phyloP scores from a whole-genome alignment of 1,139 yeast genomes.

The Yamadazyma sp. region DNA sequence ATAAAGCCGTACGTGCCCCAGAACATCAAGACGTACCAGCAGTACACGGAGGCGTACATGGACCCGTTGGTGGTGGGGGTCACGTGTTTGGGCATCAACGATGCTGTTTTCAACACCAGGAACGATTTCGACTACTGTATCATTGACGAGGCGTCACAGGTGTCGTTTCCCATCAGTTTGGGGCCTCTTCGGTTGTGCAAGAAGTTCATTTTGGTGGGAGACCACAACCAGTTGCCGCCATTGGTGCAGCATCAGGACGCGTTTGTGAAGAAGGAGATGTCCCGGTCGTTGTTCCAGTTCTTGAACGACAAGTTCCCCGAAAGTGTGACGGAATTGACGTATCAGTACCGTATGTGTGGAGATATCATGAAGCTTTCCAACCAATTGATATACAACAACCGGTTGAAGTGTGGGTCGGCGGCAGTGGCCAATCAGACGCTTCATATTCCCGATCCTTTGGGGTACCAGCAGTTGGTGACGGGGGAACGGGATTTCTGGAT shows the following conservation, averaged over 20 bases:
- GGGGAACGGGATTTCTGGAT: slow-evolving; percentile 29
- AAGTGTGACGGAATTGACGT: slow-evolving; percentile 69
- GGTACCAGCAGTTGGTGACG: slow-evolving; percentile 13
- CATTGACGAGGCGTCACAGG: slow-evolving; percentile 95
- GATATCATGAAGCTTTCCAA: slow-evolving; percentile 87
- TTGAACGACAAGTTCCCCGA: slow-evolving; percentile 72
- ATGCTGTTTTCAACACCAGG: slow-evolving; percentile 55
- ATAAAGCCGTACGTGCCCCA: slow-evolving; percentile 56
- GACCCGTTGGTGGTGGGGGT: slow-evolving; percentile 79
- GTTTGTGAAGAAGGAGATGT: slow-evolving; percentile 60
- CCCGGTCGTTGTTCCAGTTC: slow-evolving; percentile 70
- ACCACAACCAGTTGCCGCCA: slow-evolving; percentile 90
- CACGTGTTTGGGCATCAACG: slow-evolving; percentile 79
- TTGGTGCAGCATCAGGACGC: slow-evolving; percentile 65
- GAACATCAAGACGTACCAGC: slow-evolving; percentile 41
- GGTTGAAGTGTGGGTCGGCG: slow-evolving; percentile 71
- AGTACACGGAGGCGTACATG: slow-evolving; percentile 46
- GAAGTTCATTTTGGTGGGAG: slow-evolving; percentile 88
- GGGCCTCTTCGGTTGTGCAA: slow-evolving; percentile 83
- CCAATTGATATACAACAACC: slow-evolving; percentile 70
- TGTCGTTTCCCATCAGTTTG: slow-evolving; percentile 82
- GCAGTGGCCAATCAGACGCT: slow-evolving; percentile 60
- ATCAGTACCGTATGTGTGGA: slow-evolving; percentile 89
- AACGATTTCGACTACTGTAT: slow-evolving; percentile 85
- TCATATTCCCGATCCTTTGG: slow-evolving; percentile 40